phyloP scores from a whole-genome alignment of 768 basidiomycete genomes.

The Lanmaoa pseudosensibilis region DNA sequence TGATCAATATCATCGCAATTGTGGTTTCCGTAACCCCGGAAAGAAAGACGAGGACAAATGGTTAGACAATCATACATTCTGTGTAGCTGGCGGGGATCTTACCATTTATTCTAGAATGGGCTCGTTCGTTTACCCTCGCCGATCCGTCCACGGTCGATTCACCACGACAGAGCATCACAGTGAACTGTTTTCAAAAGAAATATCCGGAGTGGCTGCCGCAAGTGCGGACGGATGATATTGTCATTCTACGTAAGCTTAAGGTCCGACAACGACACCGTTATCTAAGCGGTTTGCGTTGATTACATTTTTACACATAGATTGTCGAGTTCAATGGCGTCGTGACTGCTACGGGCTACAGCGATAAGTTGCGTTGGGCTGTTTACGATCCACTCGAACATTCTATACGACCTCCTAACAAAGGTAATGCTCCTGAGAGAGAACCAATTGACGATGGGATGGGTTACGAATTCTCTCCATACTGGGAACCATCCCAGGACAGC shows the following conservation, averaged over 20 bases:
- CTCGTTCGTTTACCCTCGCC: slow-evolving; percentile 43
- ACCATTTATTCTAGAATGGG: slow-evolving; percentile 43
- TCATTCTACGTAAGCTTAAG: slow-evolving; percentile 53
- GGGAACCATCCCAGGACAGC: slow-evolving; percentile 35
- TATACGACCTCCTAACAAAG: slow-evolving; percentile 39
- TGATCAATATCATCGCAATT: slow-evolving; percentile 35
- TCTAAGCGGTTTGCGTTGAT: not conserved
- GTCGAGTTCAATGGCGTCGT: slow-evolving; percentile 28
- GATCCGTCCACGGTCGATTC: slow-evolving; percentile 49
- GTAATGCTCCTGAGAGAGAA: slow-evolving; percentile 38
- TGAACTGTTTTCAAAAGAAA: slow-evolving; percentile 54
- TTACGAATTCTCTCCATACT: slow-evolving; percentile 45
- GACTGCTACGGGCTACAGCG: slow-evolving; percentile 46
- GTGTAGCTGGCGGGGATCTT: not conserved
- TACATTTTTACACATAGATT: slow-evolving; percentile 30
- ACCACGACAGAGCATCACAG: slow-evolving; percentile 27
- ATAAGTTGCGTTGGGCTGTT: slow-evolving; percentile 55
- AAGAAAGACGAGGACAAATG: slow-evolving; percentile 23
- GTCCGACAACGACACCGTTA: slow-evolving; percentile 29
- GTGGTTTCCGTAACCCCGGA: slow-evolving; percentile 20
- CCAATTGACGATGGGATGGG: slow-evolving; percentile 36
- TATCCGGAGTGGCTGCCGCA: slow-evolving; percentile 52
- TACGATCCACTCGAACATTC: slow-evolving; percentile 43
- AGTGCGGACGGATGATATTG: slow-evolving; percentile 46
- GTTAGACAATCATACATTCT: slow-evolving; percentile 19